Conservation (phyloP, 306 rosid species). For the Rubus parviflorus region DNA sequence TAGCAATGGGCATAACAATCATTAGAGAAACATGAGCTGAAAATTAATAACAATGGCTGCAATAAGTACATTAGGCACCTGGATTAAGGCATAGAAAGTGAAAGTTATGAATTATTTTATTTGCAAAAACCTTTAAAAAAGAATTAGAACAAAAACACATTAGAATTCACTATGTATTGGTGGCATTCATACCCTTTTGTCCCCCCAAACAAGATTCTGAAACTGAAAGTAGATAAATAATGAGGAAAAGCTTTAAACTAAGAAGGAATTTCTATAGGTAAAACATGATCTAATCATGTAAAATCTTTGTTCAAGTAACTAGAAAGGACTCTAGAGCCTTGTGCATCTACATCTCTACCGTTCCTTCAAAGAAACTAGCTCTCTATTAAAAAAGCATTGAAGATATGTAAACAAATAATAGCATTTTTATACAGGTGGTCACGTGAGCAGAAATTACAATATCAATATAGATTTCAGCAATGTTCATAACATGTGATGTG, state of each 20-base stretch:
- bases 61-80: background rate
- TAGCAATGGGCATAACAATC: background rate
- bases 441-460: slow-evolving; percentile 24
- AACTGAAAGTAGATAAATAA: background rate
- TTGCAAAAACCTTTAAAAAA: background rate
- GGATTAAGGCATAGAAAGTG: slow-evolving; percentile 3
- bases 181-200: background rate
- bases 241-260: background rate
- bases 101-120: background rate
- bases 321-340: background rate
- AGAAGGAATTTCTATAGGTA: background rate
- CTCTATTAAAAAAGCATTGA: background rate
- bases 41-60: slow-evolving; percentile 6
- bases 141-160: background rate
- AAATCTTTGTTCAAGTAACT: background rate
- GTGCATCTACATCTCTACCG: slow-evolving; percentile 3
- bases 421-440: slow-evolving; percentile 2
- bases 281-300: background rate
- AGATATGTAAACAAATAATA: background rate
- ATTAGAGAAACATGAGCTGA: slow-evolving; percentile 8
- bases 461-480: slow-evolving; percentile 23
- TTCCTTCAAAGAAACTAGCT: background rate
- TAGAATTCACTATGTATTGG: background rate
- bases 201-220: background rate
- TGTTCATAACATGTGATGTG: slow-evolving; percentile 12